Evolutionary conservation across 2,329 filamentous ascomycete genomes (phyloP).

Genomic region (Apiospora pterosperma): DNA sequence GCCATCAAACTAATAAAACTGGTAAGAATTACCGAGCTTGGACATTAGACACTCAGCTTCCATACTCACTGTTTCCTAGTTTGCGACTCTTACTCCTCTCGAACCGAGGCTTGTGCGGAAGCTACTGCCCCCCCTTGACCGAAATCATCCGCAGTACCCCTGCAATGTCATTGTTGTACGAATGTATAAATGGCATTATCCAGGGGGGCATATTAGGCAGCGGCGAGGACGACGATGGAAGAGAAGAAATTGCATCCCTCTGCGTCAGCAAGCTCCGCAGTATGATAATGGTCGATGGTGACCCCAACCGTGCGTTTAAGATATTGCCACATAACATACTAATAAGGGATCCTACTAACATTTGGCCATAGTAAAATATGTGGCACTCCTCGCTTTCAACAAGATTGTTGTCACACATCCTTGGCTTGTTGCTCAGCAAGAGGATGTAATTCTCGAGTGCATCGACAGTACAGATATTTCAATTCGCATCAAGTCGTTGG

Average conservation of each 20-base stretch:
- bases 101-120: conserved; percentile 92
- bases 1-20: conserved; percentile 98
- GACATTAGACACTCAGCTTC: neutral
- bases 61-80: conserved; percentile 49
- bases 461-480: conserved; percentile 95
- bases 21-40: conserved; percentile 43
- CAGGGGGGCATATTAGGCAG: conserved; percentile 90
- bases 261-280: conserved; percentile 91
- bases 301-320: conserved; percentile 75
- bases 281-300: conserved; percentile 91
- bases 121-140: conserved; percentile 81
- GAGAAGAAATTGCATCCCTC: conserved; percentile 86
- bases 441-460: conserved; percentile 94
- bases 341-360: conserved; percentile 6
- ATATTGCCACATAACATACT: neutral
- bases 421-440: conserved; percentile 83
- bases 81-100: conserved; percentile 88
- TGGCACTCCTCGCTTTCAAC: conserved; percentile 91
- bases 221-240: conserved; percentile 73
- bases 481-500: conserved; percentile 87
- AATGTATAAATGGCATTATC: conserved; percentile 98
- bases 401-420: conserved; percentile 90
- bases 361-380: conserved; percentile 76
- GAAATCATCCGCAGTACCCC: conserved; percentile 91
- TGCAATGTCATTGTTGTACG: conserved; percentile 96